Evolutionary conservation across 2,329 filamentous ascomycete genomes (phyloP).

Genomic region (Beauveria sp.): DNA sequence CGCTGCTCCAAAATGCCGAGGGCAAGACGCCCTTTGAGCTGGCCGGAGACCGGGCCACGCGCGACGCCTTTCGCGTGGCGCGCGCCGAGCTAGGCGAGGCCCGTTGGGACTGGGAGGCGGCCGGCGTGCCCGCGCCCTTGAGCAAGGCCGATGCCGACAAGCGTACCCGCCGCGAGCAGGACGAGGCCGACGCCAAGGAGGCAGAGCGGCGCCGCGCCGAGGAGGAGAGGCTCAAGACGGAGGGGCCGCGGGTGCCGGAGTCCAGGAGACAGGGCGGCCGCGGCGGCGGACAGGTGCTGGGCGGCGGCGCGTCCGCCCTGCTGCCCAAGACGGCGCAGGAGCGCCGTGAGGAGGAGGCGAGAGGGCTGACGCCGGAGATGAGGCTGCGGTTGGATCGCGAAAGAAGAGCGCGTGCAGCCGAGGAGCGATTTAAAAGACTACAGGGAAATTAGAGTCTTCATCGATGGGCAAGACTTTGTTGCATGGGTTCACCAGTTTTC

Average conservation of each 20-base stretch:
- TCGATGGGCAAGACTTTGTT: neutral
- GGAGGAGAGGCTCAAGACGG: constrained; percentile 60
- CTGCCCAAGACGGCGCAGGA: constrained; percentile 70
- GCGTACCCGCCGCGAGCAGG: constrained; percentile 61
- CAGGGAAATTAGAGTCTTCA: constrained; percentile 28
- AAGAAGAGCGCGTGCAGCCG: constrained; percentile 80
- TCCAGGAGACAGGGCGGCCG: constrained; percentile 32
- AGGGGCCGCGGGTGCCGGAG: constrained; percentile 51
- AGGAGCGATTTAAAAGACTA: constrained; percentile 72
- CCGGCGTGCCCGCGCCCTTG: constrained; percentile 64
- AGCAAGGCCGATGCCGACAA: constrained; percentile 63
- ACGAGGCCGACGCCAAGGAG: constrained; percentile 61
- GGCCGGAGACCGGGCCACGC: constrained; percentile 73
- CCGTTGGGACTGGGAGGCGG: constrained; percentile 70
- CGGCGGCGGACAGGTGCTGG: constrained; percentile 41
- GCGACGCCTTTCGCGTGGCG: constrained; percentile 86
- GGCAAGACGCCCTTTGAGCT: constrained; percentile 84
- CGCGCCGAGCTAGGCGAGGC: constrained; percentile 72
- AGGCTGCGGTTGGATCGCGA: constrained; percentile 77
- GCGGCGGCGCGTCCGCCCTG: constrained; percentile 21
- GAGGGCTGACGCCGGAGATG: constrained; percentile 84
- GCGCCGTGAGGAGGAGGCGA: constrained; percentile 71
- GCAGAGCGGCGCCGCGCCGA: constrained; percentile 64
- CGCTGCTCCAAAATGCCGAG: constrained; percentile 61
- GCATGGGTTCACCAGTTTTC: neutral